Evolutionary conservation across 2,329 filamentous ascomycete species (phyloP).

Genomic region (Pezicula neosporulosa): DNA sequence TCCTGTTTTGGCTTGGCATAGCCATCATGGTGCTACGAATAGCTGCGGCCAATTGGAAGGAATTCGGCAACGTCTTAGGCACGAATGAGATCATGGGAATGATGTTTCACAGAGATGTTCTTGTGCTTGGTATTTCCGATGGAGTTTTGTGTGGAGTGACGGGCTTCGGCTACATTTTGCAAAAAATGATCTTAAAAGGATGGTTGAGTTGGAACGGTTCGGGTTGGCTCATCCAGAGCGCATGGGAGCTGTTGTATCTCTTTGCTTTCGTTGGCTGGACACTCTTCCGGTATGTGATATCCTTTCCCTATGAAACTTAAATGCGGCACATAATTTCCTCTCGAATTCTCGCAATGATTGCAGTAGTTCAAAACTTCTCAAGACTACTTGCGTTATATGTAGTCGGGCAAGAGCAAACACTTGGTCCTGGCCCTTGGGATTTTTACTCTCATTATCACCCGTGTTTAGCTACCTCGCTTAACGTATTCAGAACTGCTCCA

Average conservation of each 20-base stretch:
- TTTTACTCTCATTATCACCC: too few species aligned
- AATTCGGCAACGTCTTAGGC: slow-evolving; percentile 66
- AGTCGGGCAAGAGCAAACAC: too few species aligned
- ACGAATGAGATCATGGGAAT: slow-evolving; percentile 67
- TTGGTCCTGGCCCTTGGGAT: too few species aligned
- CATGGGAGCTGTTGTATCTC: slow-evolving; percentile 68
- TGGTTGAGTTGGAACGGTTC: slow-evolving; percentile 62
- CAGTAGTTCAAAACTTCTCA: too few species aligned
- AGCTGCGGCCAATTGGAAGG: slow-evolving; percentile 63
- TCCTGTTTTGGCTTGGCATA: slow-evolving; percentile 72
- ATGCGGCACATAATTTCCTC: too few species aligned
- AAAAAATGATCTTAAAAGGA: slow-evolving; percentile 55
- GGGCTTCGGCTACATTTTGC: slow-evolving; percentile 61
- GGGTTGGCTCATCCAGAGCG: slow-evolving; percentile 73
- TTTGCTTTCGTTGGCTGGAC: slow-evolving; percentile 61
- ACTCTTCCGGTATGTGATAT: slow-evolving; percentile 43
- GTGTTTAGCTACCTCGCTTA: too few species aligned
- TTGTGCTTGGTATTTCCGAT: slow-evolving; percentile 59
- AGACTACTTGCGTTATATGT: too few species aligned
- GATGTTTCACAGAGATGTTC: slow-evolving; percentile 58
- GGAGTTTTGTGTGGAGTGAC: slow-evolving; percentile 66
- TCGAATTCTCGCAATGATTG: too few species aligned
- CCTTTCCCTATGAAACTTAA: too few species aligned
- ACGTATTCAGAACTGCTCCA: too few species aligned
- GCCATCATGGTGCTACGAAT: slow-evolving; percentile 64